Conservation (phyloP, 805 yeast species). For the Candida verbasci region DNA sequence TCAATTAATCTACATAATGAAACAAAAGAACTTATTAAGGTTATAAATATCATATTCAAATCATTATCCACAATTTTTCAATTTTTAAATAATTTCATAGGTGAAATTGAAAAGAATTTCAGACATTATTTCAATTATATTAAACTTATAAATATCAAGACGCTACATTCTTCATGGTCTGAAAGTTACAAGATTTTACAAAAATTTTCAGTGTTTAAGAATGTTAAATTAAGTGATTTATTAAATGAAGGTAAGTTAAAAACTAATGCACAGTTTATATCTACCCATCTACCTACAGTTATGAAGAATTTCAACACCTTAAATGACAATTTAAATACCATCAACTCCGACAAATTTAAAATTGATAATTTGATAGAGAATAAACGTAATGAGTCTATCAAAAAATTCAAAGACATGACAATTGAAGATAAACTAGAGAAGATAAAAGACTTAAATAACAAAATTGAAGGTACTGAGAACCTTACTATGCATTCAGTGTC, state of each 20-base stretch:
- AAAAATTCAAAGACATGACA: slow-evolving; percentile 19
- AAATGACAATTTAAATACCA: slow-evolving; percentile 29
- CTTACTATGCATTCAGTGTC: too few species aligned
- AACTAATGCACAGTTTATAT: slow-evolving; percentile 25
- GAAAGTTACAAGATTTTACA: slow-evolving; percentile 28
- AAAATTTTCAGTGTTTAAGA: slow-evolving; percentile 29
- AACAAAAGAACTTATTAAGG: slow-evolving; percentile 22
- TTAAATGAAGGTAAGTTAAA: slow-evolving; percentile 26
- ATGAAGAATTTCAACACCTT: slow-evolving; percentile 27
- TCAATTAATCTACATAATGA: slow-evolving; percentile 12
- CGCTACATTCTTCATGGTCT: slow-evolving; percentile 35
- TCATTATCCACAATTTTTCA: slow-evolving; percentile 45
- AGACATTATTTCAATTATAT: slow-evolving; percentile 33
- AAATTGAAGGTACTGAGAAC: slow-evolving; percentile 6
- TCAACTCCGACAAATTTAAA: slow-evolving; percentile 29
- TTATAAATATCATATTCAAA: slow-evolving; percentile 40
- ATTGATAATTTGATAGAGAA: slow-evolving; percentile 40
- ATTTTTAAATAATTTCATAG: slow-evolving; percentile 45
- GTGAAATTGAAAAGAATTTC: slow-evolving; percentile 46
- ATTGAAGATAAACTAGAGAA: too few species aligned
- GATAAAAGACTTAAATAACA: too few species aligned
- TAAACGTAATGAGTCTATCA: slow-evolving; percentile 34
- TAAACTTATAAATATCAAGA: slow-evolving; percentile 36
- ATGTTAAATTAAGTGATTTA: slow-evolving; percentile 25
- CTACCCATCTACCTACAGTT: slow-evolving; percentile 24